Conservation (phyloP, 2,329 filamentous ascomycete genomes). For the Colletotrichum australisinense region DNA sequence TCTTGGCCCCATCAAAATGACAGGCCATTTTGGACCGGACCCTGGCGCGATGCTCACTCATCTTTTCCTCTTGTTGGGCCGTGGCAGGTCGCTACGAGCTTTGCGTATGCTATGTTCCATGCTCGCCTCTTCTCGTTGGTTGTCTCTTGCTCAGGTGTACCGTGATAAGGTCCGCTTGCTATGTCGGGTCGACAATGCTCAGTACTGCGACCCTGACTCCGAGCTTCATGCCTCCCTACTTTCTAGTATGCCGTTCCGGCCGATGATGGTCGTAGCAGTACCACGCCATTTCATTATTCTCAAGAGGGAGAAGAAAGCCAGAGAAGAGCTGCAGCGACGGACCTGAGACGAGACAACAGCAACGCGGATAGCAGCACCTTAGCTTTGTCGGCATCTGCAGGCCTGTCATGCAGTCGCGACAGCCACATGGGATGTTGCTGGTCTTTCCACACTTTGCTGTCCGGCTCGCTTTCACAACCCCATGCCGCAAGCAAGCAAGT, state of each 20-base stretch:
- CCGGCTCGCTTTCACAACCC: not conserved
- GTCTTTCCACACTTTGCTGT: not conserved
- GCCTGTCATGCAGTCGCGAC: conserved; percentile 15
- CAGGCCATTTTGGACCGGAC: conserved; percentile 23
- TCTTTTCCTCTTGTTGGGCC: conserved; percentile 4
- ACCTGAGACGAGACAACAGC: not conserved
- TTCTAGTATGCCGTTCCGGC: conserved; percentile 4
- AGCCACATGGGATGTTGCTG: not conserved
- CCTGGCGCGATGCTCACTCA: conserved; percentile 26
- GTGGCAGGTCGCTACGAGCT: conserved; percentile 14
- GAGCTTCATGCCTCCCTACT: not conserved
- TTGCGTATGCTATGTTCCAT: conserved; percentile 17
- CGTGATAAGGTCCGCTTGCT: not conserved
- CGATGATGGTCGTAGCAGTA: not conserved
- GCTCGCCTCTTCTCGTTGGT: conserved; percentile 5
- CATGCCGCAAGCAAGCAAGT: conserved; percentile 13
- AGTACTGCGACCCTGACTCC: conserved; percentile 1
- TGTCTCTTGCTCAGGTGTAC: not conserved
- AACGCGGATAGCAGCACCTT: not conserved
- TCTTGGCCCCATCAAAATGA: conserved; percentile 30
- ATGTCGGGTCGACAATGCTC: not conserved
- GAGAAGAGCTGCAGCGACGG: not conserved
- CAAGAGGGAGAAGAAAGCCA: not conserved
- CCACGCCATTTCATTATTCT: not conserved
- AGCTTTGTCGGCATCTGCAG: conserved; percentile 14